These are phyloP conservation scores for Tieghemiomyces parasiticus DNA, from an alignment of 192 early-diverging fungal species.

Conservation along the genomic window DNA sequence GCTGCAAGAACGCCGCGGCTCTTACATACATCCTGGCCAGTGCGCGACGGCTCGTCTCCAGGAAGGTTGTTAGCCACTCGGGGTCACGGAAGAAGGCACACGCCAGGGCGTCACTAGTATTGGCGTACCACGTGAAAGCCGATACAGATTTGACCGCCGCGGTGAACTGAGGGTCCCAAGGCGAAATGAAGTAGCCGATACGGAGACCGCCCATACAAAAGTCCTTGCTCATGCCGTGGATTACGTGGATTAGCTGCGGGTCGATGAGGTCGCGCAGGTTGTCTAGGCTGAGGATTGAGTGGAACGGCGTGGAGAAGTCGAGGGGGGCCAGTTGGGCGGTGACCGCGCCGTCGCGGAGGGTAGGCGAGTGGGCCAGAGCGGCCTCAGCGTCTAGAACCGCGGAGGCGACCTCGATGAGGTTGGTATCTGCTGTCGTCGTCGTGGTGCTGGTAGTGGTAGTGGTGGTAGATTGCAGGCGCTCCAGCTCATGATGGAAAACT, in stretches of 20 bases:
- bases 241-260: slow-evolving; percentile 41
- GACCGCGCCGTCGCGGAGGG: neutral
- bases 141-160: slow-evolving; percentile 21
- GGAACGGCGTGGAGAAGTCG: slow-evolving; percentile 30
- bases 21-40: slow-evolving; percentile 35
- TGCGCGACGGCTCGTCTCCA: slow-evolving; percentile 35
- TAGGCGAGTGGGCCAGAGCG: no score
- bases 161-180: slow-evolving; percentile 36
- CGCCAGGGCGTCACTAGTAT: slow-evolving; percentile 38
- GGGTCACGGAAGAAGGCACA: slow-evolving; percentile 37
- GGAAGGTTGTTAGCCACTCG: slow-evolving; percentile 38
- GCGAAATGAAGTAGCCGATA: slow-evolving; percentile 42
- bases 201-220: slow-evolving; percentile 67
- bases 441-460: no score
- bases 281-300: slow-evolving; percentile 38
- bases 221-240: slow-evolving; percentile 76
- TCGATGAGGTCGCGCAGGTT: slow-evolving; percentile 44
- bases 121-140: slow-evolving; percentile 47
- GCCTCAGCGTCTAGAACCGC: slow-evolving; percentile 3
- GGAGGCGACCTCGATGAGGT: neutral
- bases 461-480: slow-evolving; percentile 8
- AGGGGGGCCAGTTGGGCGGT: neutral
- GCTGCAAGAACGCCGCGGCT: slow-evolving; percentile 23
- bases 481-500: slow-evolving; percentile 28
- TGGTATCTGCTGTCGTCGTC: no score